These are phyloP conservation scores for Lachnellula subtilissima DNA, from an alignment of 2,329 filamentous ascomycete genomes.

Conservation along the genomic window DNA sequence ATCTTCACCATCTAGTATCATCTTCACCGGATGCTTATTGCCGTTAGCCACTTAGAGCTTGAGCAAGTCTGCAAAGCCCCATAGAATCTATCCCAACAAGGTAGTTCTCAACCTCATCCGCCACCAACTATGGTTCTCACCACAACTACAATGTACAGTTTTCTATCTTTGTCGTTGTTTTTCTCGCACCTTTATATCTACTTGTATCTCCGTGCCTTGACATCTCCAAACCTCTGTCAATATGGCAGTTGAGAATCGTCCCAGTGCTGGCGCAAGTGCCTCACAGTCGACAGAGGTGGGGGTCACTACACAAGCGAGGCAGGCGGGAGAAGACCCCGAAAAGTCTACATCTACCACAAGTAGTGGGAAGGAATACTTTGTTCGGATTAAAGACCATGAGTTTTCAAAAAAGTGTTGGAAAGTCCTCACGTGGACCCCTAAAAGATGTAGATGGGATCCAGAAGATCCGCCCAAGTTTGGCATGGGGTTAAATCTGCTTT, in stretches of 20 bases:
- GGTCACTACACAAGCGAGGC: not conserved
- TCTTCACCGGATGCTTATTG: not conserved
- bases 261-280: not conserved
- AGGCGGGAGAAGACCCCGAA: not conserved
- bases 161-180: too few species aligned
- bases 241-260: not conserved
- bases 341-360: conserved; percentile 5
- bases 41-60: not conserved
- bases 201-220: too few species aligned
- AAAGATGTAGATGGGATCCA: conserved; percentile 63
- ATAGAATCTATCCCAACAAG: not conserved
- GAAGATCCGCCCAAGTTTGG: conserved; percentile 63
- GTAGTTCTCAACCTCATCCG: not conserved
- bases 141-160: too few species aligned
- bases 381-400: conserved; percentile 12
- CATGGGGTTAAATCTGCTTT: conserved; percentile 63
- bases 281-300: not conserved
- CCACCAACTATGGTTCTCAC: too few species aligned
- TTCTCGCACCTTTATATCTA: too few species aligned
- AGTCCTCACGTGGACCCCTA: conserved; percentile 54
- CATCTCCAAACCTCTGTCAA: not conserved
- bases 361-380: conserved; percentile 13
- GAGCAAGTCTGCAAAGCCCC: not conserved
- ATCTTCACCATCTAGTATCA: not conserved
- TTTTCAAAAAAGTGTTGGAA: conserved; percentile 15